Percentiles rank a stretch among this genome's conserved stretches.
Conservation (phyloP, 768 basidiomycete genomes). For the Tricholoma furcatifolium region DNA sequence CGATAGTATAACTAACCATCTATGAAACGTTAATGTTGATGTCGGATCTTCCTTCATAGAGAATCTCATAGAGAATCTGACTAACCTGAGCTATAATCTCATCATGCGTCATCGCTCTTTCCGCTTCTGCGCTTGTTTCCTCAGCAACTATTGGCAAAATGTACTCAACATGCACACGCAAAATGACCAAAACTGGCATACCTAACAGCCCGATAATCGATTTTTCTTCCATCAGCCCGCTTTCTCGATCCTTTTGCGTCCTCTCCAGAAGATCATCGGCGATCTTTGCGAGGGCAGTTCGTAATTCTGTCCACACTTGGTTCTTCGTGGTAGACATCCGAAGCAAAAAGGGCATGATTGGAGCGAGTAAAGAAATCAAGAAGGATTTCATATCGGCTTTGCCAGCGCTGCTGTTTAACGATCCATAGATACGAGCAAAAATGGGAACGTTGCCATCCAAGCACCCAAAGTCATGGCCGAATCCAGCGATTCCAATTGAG, state of each 20-base stretch:
- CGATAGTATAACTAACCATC: slow-evolving; percentile 11
- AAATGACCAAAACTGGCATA: not conserved
- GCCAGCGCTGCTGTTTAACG: slow-evolving; percentile 29
- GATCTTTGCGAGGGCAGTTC: slow-evolving; percentile 34
- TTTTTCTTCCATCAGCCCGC: slow-evolving; percentile 29
- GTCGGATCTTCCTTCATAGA: no score
- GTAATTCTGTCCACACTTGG: slow-evolving; percentile 28
- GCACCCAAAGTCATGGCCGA: slow-evolving; percentile 55
- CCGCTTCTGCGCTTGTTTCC: slow-evolving; percentile 25
- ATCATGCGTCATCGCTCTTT: slow-evolving; percentile 34
- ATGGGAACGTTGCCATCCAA: slow-evolving; percentile 45
- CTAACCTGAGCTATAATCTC: slow-evolving; percentile 40
- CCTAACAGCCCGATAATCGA: slow-evolving; percentile 24
- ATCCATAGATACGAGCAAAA: slow-evolving; percentile 40
- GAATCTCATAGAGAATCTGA: not conserved
- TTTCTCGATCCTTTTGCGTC: slow-evolving; percentile 31
- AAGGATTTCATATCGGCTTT: slow-evolving; percentile 22
- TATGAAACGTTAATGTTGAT: not conserved
- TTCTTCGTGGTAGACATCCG: slow-evolving; percentile 36
- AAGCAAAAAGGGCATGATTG: slow-evolving; percentile 33
- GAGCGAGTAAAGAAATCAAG: slow-evolving; percentile 33
- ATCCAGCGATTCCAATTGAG: slow-evolving; percentile 57
- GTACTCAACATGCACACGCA: not conserved
- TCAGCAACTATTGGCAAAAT: slow-evolving; percentile 28
- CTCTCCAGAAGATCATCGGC: slow-evolving; percentile 38